Evolutionary conservation across 129 eudicot genomes (phyloP), one percentile per base, ranked within the genome.

Genomic region (Smallanthus sonchifolius): DNA sequence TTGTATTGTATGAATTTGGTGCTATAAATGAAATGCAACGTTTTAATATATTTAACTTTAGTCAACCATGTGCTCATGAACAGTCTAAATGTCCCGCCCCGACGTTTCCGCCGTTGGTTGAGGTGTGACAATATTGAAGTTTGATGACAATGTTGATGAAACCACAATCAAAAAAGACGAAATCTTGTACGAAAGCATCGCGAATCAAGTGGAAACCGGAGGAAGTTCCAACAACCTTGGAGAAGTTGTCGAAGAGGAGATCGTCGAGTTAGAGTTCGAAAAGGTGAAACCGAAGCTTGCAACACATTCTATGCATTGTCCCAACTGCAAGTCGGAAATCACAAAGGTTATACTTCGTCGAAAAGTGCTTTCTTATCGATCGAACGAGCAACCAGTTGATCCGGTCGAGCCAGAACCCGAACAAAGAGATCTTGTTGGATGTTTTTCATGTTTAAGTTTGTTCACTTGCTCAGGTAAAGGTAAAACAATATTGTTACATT

Each of bases 291-390:
- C 67, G 67, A 83, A 81, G 37, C 81, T 81, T 36, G 90, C 67
- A 30, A 87, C 87, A 14, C 92, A 84, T 71, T 77, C 83, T 24
- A 83, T 82, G 75, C 82, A 86, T 47, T 87, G 88, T 74, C 92
- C 96, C 0, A 81, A 83, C 3, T 89, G 96, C 44, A 81, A 67
- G 59, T 36, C 73, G 30, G 55, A 63, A 39, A 70, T 89, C 45
- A 80, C 88, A 15, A 87, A 81, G 57, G 96, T 89, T 45, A 51
- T 86, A 65, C 85, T 89, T 19, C 92, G 96, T 7, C 79, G 85
- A 17, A 78, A 82, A 64, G 48, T 43, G 17, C 13, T 62, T 51
- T 63, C 9, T 1, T 47, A 38, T 52, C 71, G 44, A 15, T 14
- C 40, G 2, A 16, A n/a, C 7, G 52, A 69, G 24, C 39, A 16